Percentiles rank a stretch among this genome's conserved stretches.
Evolutionary conservation across 1,284 basidiomycete genomes (phyloP).

Genomic region (Austropuccinia psidii): DNA sequence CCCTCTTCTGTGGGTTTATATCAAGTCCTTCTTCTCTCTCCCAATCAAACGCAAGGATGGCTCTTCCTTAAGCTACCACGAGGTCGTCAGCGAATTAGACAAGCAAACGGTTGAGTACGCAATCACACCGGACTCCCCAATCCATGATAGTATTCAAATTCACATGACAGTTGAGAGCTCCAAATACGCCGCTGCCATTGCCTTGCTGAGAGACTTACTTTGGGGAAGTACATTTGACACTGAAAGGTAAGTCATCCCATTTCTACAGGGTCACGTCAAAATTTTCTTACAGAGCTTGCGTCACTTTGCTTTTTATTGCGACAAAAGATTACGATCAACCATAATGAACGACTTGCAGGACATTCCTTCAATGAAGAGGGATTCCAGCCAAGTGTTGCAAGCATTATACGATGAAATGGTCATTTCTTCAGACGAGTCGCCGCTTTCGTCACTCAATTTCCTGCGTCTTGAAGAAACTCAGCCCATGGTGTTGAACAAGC

Average conservation of each 20-base stretch:
- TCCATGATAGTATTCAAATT: conserved; percentile 68
- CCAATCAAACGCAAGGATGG: conserved; percentile 68
- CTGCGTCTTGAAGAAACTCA: conserved; percentile 70
- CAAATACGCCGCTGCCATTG: conserved; percentile 71
- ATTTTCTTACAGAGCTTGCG: too few relatives aligned
- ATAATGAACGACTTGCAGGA: conserved; percentile 83
- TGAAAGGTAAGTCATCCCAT: conserved; percentile 61
- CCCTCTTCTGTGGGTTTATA: conserved; percentile 63
- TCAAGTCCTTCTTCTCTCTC: conserved; percentile 79
- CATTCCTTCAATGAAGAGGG: conserved; percentile 86
- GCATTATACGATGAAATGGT: conserved; percentile 65
- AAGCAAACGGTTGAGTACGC: conserved; percentile 85
- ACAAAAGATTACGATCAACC: conserved; percentile 68
- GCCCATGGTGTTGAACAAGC: conserved; percentile 63
- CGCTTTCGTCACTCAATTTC: conserved; percentile 63
- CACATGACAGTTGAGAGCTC: conserved; percentile 73
- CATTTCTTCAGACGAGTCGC: conserved; percentile 59
- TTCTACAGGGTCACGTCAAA: too few relatives aligned
- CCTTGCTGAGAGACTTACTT: conserved; percentile 87
- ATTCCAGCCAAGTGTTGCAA: conserved; percentile 69
- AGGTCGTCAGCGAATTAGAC: conserved; percentile 83
- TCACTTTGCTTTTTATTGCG: conserved; percentile 3
- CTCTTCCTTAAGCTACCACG: conserved; percentile 68
- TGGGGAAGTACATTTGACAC: conserved; percentile 71
- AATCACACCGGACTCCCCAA: conserved; percentile 62